phyloP scores from a whole-genome alignment of 2,329 filamentous ascomycete genomes.

The Alternaria sp. region DNA sequence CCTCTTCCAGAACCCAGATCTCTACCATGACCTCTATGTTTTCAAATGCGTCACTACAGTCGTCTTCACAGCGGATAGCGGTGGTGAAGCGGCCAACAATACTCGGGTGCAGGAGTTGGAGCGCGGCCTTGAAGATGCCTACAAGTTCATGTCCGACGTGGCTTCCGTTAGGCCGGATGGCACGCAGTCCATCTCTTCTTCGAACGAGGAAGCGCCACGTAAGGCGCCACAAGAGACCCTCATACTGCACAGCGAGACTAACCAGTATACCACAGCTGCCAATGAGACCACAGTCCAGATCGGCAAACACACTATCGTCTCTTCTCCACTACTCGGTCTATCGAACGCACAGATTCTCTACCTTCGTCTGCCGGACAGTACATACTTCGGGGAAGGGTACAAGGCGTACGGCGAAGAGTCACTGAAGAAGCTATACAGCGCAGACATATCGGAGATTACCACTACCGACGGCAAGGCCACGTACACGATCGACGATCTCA shows the following conservation, averaged over 20 bases:
- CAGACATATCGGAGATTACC: slow-evolving; percentile 22
- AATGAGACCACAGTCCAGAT: slow-evolving; percentile 13
- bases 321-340: slow-evolving; percentile 14
- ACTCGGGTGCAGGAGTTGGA: slow-evolving; percentile 26
- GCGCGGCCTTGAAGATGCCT: slow-evolving; percentile 30
- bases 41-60: slow-evolving; percentile 36
- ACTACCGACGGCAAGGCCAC: slow-evolving; percentile 24
- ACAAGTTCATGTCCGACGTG: slow-evolving; percentile 26
- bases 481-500: slow-evolving; percentile 28
- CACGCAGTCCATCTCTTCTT: not conserved
- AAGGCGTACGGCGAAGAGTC: slow-evolving; percentile 15
- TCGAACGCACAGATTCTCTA: slow-evolving; percentile 34
- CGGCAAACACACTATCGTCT: slow-evolving; percentile 9
- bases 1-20: slow-evolving; percentile 38
- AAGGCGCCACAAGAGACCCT: not conserved
- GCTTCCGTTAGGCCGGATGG: not conserved
- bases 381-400: slow-evolving; percentile 27
- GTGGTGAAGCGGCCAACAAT: slow-evolving; percentile 21
- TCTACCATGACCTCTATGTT: slow-evolving; percentile 36
- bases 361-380: slow-evolving; percentile 35
- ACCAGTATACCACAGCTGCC: not conserved
- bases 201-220: slow-evolving; percentile 4
- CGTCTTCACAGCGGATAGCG: slow-evolving; percentile 33
- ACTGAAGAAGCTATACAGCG: slow-evolving; percentile 29
- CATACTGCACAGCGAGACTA: not conserved